Percentiles rank a stretch among this genome's conserved stretches.
phyloP scores from a whole-genome alignment of 2,329 filamentous ascomycete species.

The Laburnicola sp. region DNA sequence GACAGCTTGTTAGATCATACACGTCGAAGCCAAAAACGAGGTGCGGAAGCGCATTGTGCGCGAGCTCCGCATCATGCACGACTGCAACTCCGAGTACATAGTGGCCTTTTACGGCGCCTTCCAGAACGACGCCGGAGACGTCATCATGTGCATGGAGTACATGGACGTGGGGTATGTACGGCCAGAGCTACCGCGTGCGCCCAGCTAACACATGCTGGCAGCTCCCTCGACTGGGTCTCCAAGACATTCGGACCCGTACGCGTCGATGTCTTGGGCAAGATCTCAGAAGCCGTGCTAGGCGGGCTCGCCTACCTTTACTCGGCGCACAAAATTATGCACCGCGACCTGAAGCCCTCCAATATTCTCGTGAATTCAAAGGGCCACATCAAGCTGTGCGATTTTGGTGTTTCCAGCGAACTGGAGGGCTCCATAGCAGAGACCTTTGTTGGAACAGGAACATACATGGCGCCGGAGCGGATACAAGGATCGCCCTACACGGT shows the following conservation, averaged over 20 bases:
- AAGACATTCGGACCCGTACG: slow-evolving; percentile 93
- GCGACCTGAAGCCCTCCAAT: slow-evolving; percentile 98
- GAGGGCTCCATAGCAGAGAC: slow-evolving; percentile 98
- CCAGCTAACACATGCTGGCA: slow-evolving; percentile 46
- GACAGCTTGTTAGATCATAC: slow-evolving; percentile 72
- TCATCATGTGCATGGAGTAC: slow-evolving; percentile 99
- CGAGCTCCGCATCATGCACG: slow-evolving; percentile 97
- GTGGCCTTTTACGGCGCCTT: slow-evolving; percentile 98
- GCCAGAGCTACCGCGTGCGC: slow-evolving; percentile 2
- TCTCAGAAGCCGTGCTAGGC: slow-evolving; percentile 91
- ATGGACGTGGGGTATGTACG: slow-evolving; percentile 91
- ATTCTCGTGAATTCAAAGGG: slow-evolving; percentile 94
- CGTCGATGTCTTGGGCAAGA: slow-evolving; percentile 95
- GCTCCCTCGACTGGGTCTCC: slow-evolving; percentile 89
- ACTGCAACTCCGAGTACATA: slow-evolving; percentile 95
- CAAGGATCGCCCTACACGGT: slow-evolving; percentile 97
- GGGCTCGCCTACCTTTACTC: slow-evolving; percentile 94
- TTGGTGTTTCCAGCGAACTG: slow-evolving; percentile 96
- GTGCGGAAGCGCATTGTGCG: slow-evolving; percentile 95
- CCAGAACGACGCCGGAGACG: slow-evolving; percentile 93
- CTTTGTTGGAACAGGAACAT: slow-evolving; percentile 97
- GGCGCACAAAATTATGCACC: slow-evolving; percentile 97
- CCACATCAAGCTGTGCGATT: slow-evolving; percentile 96
- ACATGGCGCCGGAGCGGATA: slow-evolving; percentile 98
- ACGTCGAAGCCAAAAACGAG: slow-evolving; percentile 96